phyloP scores from a whole-genome alignment of 2,329 filamentous ascomycete species.

The Teratosphaeria viscida region DNA sequence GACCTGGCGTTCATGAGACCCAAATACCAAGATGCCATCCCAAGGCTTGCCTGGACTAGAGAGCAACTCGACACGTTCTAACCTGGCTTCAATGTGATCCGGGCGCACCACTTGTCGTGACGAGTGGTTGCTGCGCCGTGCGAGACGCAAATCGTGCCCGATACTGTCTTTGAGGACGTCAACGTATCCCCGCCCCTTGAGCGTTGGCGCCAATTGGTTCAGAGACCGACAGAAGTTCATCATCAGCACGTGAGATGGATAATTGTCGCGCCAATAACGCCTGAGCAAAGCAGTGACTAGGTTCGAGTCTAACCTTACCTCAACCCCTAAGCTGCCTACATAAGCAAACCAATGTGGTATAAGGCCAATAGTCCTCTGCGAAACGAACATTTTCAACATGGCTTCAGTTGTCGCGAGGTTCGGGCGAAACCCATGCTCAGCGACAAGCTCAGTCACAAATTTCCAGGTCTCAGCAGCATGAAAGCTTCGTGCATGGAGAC shows the following conservation, averaged over 20 bases:
- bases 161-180: conserved; percentile 15
- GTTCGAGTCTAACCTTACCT: conserved; percentile 8
- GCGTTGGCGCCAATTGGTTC: conserved; percentile 5
- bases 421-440: conserved; percentile 13
- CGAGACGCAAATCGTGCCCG: conserved; percentile 18
- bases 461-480: conserved; percentile 14
- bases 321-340: conserved; percentile 7
- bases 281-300: conserved; percentile 14
- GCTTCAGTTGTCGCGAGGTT: conserved; percentile 14
- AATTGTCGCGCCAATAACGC: conserved; percentile 15
- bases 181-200: conserved; percentile 9
- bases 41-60: conserved; percentile 5
- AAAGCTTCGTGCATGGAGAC: conserved; percentile 11
- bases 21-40: conserved; percentile 1
- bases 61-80: not conserved
- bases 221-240: conserved; percentile 18
- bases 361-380: conserved; percentile 7
- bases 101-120: not conserved
- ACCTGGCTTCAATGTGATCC: not conserved
- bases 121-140: conserved; percentile 1
- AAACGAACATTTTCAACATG: conserved; percentile 16
- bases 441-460: conserved; percentile 16
- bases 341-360: conserved; percentile 18
- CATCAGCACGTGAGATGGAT: conserved; percentile 18
- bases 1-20: not conserved